Percentiles rank a stretch among this genome's conserved stretches.
Evolutionary conservation across 768 basidiomycete species (phyloP).

Genomic region (Kwoniella shandongensis): DNA sequence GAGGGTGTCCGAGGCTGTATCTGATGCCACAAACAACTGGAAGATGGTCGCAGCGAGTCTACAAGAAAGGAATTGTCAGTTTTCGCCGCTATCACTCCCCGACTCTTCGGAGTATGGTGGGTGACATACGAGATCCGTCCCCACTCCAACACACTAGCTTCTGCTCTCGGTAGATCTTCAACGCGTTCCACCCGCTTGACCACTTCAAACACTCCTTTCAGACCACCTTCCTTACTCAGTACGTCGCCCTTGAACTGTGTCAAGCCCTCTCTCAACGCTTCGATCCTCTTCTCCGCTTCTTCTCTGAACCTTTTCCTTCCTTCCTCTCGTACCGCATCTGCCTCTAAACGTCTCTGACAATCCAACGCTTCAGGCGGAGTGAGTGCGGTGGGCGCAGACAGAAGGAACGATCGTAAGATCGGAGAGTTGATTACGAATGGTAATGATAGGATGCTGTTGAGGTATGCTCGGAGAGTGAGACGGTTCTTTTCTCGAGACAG

Average conservation of each 20-base stretch:
- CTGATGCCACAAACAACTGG: slow-evolving; percentile 88
- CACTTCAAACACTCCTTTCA: slow-evolving; percentile 81
- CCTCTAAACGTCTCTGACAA: slow-evolving; percentile 75
- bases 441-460: slow-evolving; percentile 73
- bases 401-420: slow-evolving; percentile 79
- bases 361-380: slow-evolving; percentile 75
- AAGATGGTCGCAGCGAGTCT: slow-evolving; percentile 96
- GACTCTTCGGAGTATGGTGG: not conserved
- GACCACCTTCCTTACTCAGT: slow-evolving; percentile 65
- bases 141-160: slow-evolving; percentile 91
- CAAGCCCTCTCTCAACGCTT: slow-evolving; percentile 76
- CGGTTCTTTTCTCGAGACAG: slow-evolving; percentile 91
- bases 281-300: slow-evolving; percentile 83
- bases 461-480: slow-evolving; percentile 86
- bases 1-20: slow-evolving; percentile 86
- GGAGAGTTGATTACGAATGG: slow-evolving; percentile 77
- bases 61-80: slow-evolving; percentile 6
- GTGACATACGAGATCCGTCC: slow-evolving; percentile 84
- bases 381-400: slow-evolving; percentile 70
- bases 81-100: not conserved
- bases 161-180: slow-evolving; percentile 75
- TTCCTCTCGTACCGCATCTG: slow-evolving; percentile 81
- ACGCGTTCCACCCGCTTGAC: slow-evolving; percentile 79
- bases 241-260: slow-evolving; percentile 89
- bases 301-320: slow-evolving; percentile 78